Evolutionary conservation across 305 asterid genomes (phyloP), one percentile per base, ranked within the genome.

Genomic region (Solanum hybrid): DNA sequence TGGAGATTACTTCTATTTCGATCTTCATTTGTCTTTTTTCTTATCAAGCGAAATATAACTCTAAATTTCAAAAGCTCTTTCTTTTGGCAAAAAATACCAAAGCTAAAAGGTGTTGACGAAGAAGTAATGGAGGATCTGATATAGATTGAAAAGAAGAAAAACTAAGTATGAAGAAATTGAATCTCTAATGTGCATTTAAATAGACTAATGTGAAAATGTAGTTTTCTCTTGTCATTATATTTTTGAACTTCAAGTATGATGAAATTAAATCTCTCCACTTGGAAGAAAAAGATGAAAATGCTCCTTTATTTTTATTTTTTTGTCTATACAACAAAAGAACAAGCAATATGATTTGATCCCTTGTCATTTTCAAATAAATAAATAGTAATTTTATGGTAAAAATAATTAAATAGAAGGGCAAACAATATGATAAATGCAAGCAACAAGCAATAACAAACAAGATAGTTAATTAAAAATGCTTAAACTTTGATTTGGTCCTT

Each of bases 1-100:
- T 91, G 29, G 91, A 91, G 31, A 91, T 87, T 60, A 89, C 60
- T 37, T 91, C 73, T 77, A 34, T 77, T 77, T 77, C 29, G 5
- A 77, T 24, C 82, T 77, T 77, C 82, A 72, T 72, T 26, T 71
- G 4, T 19, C 11, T 3, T 60, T 60, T 7, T 60, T 7, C 2
- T 60, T 60, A 1, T 4, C 71, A 19, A 19, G 71, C 11, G 0
- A 6, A 56, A 17, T 56, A 56, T 17, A 56, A 56, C 24, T n/a
- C 10, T 56, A 56, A 51, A 51, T 27, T 27, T 51, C n/a, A 0
- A 45, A 56, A 56, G 10, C 0, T 56, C 0, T 56, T 17, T 56
- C 17, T 56, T 56, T 10, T 56, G 66, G 24, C 4, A 0, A 56
- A 56, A 42, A 17, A 56, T 6, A 17, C 9, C 66, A 17, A 51